Conservation (phyloP, 257 asterid genomes). For the Gentiana straminea region DNA sequence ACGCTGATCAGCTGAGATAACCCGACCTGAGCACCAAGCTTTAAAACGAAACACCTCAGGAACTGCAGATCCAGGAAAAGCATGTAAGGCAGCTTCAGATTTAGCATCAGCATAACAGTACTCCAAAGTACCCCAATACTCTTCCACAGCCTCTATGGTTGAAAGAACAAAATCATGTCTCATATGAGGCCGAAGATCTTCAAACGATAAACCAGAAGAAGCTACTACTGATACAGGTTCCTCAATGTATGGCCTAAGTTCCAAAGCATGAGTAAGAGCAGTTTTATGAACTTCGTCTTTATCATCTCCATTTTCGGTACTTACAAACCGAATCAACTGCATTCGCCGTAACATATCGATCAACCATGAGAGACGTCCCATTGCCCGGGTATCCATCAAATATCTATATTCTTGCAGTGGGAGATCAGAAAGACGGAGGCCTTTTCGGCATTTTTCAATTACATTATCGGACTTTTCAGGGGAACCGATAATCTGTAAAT, state of each 20-base stretch:
- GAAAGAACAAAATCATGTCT: conserved; percentile 94
- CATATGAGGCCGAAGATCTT: conserved; percentile 88
- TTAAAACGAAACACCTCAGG: conserved; percentile 70
- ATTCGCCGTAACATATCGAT: conserved; percentile 63
- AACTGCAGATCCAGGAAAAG: conserved; percentile 93
- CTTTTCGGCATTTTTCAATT: conserved; percentile 55
- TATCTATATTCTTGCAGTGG: conserved; percentile 45
- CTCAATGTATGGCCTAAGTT: conserved; percentile 86
- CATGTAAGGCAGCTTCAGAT: conserved; percentile 73
- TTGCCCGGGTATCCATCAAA: conserved; percentile 70
- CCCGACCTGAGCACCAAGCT: conserved; percentile 68
- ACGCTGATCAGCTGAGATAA: conserved; percentile 73
- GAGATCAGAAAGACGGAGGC: conserved; percentile 68
- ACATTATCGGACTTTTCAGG: conserved; percentile 52
- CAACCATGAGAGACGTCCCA: conserved; percentile 63
- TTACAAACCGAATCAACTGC: conserved; percentile 82
- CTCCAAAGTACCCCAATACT: conserved; percentile 91
- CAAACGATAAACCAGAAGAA: conserved; percentile 33
- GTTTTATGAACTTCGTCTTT: conserved; percentile 36
- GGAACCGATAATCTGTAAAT: conserved; percentile 81
- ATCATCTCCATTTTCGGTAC: conserved; percentile 47
- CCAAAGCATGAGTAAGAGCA: conserved; percentile 69
- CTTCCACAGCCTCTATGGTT: conserved; percentile 64
- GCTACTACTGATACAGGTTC: conserved; percentile 61
- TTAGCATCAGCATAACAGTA: conserved; percentile 74